Conservation (phyloP, 2,329 filamentous ascomycete species). For the Myriosclerotinia scirpicola region DNA sequence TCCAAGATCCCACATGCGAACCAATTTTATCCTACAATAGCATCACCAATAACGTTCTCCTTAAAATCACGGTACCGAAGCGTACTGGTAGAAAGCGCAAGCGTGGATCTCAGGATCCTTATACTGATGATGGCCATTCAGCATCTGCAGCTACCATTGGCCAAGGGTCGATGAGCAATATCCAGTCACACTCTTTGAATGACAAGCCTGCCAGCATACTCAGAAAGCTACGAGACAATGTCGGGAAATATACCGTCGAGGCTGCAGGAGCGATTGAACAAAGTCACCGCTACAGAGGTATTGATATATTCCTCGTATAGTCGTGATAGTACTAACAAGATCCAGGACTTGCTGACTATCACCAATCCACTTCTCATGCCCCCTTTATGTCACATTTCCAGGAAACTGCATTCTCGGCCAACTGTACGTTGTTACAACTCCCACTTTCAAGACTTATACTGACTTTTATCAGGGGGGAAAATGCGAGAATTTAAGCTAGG, state of each 20-base stretch:
- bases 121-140: conserved; percentile 43
- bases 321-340: conserved; percentile 10
- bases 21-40: conserved; percentile 76
- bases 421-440: conserved; percentile 52
- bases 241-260: conserved; percentile 64
- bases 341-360: conserved; percentile 78
- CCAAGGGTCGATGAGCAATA: conserved; percentile 34
- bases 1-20: conserved; percentile 75
- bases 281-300: conserved; percentile 82
- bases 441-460: conserved; percentile 15
- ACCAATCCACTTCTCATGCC: conserved; percentile 69
- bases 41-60: conserved; percentile 76
- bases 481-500: conserved; percentile 67
- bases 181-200: conserved; percentile 47
- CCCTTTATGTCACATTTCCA: conserved; percentile 70
- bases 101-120: conserved; percentile 69
- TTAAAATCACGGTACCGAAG: conserved; percentile 85
- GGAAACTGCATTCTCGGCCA: conserved; percentile 68
- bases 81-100: conserved; percentile 85
- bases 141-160: conserved; percentile 2
- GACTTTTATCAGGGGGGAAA: conserved; percentile 48
- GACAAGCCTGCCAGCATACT: conserved; percentile 58
- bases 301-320: background rate
- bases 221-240: conserved; percentile 69
- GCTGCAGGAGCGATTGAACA: conserved; percentile 71